Conservation (phyloP, 192 early-diverging fungal species). For the Mortierella claussenii region DNA sequence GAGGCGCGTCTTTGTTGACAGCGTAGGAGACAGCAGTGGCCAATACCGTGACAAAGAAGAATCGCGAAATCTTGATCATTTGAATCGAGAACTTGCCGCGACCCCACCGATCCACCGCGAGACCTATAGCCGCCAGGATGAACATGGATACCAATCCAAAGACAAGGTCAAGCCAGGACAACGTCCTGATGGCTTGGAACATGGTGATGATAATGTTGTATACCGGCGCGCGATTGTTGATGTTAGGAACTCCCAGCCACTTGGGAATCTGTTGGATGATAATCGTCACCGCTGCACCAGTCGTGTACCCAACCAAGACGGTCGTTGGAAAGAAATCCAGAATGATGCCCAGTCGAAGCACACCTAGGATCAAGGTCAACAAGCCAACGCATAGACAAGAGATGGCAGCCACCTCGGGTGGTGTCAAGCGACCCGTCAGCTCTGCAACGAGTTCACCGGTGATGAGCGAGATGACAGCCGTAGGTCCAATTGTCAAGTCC, state of each 20-base stretch:
- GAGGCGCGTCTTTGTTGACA: slow-evolving; percentile 58
- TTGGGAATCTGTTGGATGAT: slow-evolving; percentile 83
- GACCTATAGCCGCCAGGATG: slow-evolving; percentile 55
- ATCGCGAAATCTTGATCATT: slow-evolving; percentile 76
- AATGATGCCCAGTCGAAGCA: slow-evolving; percentile 85
- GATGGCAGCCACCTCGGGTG: slow-evolving; percentile 73
- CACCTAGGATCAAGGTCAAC: slow-evolving; percentile 74
- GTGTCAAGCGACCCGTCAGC: slow-evolving; percentile 58
- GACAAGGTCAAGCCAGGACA: slow-evolving; percentile 65
- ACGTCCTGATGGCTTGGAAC: slow-evolving; percentile 56
- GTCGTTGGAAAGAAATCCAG: slow-evolving; percentile 89
- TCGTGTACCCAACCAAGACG: slow-evolving; percentile 88
- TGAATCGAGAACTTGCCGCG: slow-evolving; percentile 58
- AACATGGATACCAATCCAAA: slow-evolving; percentile 67
- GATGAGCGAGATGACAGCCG: slow-evolving; percentile 82
- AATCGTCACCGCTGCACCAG: slow-evolving; percentile 84
- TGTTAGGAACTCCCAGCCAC: slow-evolving; percentile 79
- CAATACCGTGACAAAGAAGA: slow-evolving; percentile 80
- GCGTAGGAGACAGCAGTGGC: slow-evolving; percentile 77
- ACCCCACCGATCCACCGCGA: slow-evolving; percentile 37
- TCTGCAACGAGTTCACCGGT: slow-evolving; percentile 72
- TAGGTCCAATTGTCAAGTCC: slow-evolving; percentile 78
- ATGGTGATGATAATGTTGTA: slow-evolving; percentile 81
- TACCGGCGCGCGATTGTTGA: slow-evolving; percentile 76
- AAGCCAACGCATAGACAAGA: slow-evolving; percentile 68